Conservation (phyloP, 306 rosid species). For the Quercus robur region DNA sequence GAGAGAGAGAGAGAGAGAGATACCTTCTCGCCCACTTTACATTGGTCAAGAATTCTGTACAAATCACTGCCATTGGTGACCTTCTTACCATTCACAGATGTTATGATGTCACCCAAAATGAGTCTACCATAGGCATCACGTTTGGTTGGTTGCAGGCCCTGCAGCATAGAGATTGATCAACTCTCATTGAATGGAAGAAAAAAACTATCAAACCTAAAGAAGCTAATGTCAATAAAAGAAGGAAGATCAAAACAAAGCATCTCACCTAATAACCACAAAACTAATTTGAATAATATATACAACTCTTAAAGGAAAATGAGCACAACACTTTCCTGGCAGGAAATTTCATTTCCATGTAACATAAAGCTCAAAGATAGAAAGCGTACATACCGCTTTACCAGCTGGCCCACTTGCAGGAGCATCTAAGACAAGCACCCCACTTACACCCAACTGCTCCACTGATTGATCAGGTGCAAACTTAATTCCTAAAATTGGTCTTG, state of each 20-base stretch:
- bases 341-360: not conserved
- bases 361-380: not conserved
- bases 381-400: constrained; percentile 78
- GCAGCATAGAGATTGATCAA: constrained; percentile 24
- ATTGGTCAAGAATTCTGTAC: constrained; percentile 97
- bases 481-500: constrained; percentile 95
- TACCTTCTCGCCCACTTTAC: constrained; percentile 96
- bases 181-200: not conserved
- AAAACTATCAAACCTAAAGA: constrained; percentile 6
- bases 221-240: not conserved
- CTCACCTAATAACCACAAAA: constrained; percentile 1
- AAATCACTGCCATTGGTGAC: constrained; percentile 87
- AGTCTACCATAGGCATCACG: constrained; percentile 94
- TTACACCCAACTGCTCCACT: constrained; percentile 90
- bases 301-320: not conserved
- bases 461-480: constrained; percentile 99
- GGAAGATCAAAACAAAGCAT: constrained; percentile 8
- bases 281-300: not conserved
- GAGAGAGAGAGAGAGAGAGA: not conserved
- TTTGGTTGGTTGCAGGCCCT: constrained; percentile 89
- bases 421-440: constrained; percentile 96
- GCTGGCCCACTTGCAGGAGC: constrained; percentile 96
- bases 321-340: not conserved
- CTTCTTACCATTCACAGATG: constrained; percentile 83
- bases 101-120: constrained; percentile 90